Conservation (phyloP, 345 rosid genomes). For the Dipteronia dyeriana region DNA sequence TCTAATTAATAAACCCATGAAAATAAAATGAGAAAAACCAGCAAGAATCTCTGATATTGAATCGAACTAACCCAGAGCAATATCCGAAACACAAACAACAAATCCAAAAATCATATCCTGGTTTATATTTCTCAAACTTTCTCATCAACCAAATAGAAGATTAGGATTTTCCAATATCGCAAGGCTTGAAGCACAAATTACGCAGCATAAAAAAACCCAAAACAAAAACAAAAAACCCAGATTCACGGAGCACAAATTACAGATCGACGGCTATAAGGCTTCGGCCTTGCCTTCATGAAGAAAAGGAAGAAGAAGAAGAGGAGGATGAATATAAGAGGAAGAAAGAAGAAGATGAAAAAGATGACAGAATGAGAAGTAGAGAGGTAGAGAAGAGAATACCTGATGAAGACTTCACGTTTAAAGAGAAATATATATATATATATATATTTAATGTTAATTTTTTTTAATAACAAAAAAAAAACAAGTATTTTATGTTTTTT, state of each 20-base stretch:
- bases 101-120: neutral
- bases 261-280: too few relatives aligned
- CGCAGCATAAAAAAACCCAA: conserved; percentile 22
- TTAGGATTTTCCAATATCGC: conserved; percentile 12
- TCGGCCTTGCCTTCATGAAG: too few relatives aligned
- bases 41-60: neutral
- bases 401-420: too few relatives aligned
- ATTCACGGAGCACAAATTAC: conserved; percentile 5
- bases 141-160: conserved; percentile 6
- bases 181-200: conserved; percentile 17
- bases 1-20: neutral
- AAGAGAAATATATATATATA: too few relatives aligned
- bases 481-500: too few relatives aligned
- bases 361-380: too few relatives aligned
- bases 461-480: too few relatives aligned
- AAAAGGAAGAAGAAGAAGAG: too few relatives aligned
- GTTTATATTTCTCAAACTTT: neutral
- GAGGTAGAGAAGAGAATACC: too few relatives aligned
- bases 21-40: neutral
- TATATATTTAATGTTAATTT: too few relatives aligned
- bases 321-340: too few relatives aligned
- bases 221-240: neutral
- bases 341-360: too few relatives aligned
- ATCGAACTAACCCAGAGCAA: neutral
- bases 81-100: neutral